A percentile compares a stretch with the other conserved stretches of the same genome.
phyloP scores from a whole-genome alignment of 1,284 basidiomycete genomes.

The Puccinia polysora region DNA sequence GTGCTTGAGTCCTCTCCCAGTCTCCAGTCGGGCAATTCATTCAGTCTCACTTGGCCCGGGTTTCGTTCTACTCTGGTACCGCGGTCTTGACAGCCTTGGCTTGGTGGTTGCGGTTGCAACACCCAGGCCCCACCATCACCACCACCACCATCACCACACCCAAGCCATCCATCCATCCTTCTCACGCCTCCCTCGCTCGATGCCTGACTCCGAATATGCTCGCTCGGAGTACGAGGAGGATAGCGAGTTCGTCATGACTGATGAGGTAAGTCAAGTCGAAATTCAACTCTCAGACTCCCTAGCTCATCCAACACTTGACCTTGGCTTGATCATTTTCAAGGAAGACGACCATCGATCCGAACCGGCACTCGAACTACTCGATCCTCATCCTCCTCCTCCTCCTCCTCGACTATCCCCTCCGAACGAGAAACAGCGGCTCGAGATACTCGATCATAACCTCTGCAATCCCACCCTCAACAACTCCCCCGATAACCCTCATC shows the following conservation, averaged over 20 bases:
- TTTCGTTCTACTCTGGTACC: too few species aligned
- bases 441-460: not conserved
- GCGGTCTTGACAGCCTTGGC: too few species aligned
- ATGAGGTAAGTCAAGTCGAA: slow-evolving; percentile 32
- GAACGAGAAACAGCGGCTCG: not conserved
- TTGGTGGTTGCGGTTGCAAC: too few species aligned
- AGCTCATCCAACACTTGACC: not conserved
- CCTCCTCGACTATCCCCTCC: not conserved
- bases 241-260: slow-evolving; percentile 36
- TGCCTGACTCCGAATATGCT: slow-evolving; percentile 35
- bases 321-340: slow-evolving; percentile 13
- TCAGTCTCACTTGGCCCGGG: too few species aligned
- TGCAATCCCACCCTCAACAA: slow-evolving; percentile 10
- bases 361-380: not conserved
- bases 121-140: slow-evolving; percentile 8
- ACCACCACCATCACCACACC: slow-evolving; percentile 1
- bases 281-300: not conserved
- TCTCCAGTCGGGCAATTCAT: too few species aligned
- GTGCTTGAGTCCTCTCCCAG: too few species aligned
- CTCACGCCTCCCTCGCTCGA: too few species aligned
- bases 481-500: not conserved
- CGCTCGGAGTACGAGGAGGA: slow-evolving; percentile 39
- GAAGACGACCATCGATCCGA: not conserved
- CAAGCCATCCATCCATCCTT: not conserved
- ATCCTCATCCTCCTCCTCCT: too few species aligned